Base-by-base conservation (phyloP, 2,329 filamentous ascomycete genomes). In the Alternaria dauci region DNA sequence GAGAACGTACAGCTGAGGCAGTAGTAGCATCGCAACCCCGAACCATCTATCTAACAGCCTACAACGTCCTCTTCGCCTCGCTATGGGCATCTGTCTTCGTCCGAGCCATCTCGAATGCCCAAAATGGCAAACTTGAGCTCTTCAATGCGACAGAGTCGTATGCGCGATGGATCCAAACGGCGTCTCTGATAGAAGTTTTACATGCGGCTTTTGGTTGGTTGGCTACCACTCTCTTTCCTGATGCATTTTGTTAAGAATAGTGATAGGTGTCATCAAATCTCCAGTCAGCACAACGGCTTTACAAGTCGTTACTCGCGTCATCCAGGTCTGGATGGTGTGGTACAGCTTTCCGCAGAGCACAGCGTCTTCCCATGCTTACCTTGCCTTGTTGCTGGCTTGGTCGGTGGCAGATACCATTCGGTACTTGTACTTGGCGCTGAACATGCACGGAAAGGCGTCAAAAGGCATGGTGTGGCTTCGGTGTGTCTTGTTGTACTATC, bases 281-380 rank as follows among this genome's bases (percentile, higher is more conserved):
- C 70, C 70, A 8, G 61, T 72, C 26, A 58, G 61, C 43, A 73
- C 67, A 5, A 73, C 71, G 1, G 66, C 66, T 8, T 51, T 67
- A 2, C 71, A 73, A 39, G 65, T 70, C 5, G 52, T 63, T 47
- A 72, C 71, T 2, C 70, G 71, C n/a, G 63, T 64, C 3, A 73
- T 73, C 18, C 71, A 73, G 41, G 67, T 71, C 3, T 73, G 71
- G 71, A 68, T 73, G 66, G 64, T 73, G 6, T 73, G 70, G 71
- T 67, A 56, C 23, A 44, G 47, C 9, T 73, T 71, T 36, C 71
- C 71, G 0, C 38, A 28, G 2, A 67, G 46, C 39, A 71, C 70
- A 1, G 65, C 67, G 5, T 20, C 55, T 2, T 71, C 67, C 1
- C 25, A 12, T 16, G 69, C 71, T 4, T 73, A 71, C 34, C n/a